phyloP scores from a whole-genome alignment of 805 yeast genomes.

The Wickerhamomyces kurtzmanii region DNA sequence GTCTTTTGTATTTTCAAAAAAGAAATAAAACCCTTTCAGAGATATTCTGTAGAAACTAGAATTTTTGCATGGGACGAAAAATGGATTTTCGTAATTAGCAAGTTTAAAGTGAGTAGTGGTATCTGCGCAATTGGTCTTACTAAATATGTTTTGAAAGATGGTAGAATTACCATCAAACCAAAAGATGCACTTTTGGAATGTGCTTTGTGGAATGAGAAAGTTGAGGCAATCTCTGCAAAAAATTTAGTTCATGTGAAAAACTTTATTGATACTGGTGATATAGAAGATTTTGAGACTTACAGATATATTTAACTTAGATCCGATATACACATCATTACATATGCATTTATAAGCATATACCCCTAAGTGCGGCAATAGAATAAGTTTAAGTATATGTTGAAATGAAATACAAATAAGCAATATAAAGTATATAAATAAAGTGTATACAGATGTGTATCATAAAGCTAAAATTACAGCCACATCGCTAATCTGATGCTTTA shows the following conservation, averaged over 20 bases:
- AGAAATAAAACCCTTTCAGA: slow-evolving; percentile 62
- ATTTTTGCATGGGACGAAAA: slow-evolving; percentile 80
- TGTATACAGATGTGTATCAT: no score
- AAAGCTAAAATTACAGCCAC: no score
- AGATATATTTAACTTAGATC: no score
- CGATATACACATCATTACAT: no score
- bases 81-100: slow-evolving; percentile 68
- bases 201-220: slow-evolving; percentile 46
- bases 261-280: slow-evolving; percentile 24
- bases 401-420: no score
- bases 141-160: slow-evolving; percentile 74
- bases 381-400: no score
- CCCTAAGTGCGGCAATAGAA: no score
- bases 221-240: slow-evolving; percentile 26
- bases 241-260: slow-evolving; percentile 30
- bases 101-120: slow-evolving; percentile 37
- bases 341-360: no score
- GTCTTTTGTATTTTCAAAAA: slow-evolving; percentile 57
- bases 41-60: slow-evolving; percentile 43
- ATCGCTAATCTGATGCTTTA: slow-evolving; percentile 4
- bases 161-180: slow-evolving; percentile 68
- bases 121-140: slow-evolving; percentile 55
- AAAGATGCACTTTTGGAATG: slow-evolving; percentile 42
- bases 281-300: slow-evolving; percentile 20
- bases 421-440: no score